Conservation (phyloP, 805 yeast species). For the Hanseniaspora valbyensis region DNA sequence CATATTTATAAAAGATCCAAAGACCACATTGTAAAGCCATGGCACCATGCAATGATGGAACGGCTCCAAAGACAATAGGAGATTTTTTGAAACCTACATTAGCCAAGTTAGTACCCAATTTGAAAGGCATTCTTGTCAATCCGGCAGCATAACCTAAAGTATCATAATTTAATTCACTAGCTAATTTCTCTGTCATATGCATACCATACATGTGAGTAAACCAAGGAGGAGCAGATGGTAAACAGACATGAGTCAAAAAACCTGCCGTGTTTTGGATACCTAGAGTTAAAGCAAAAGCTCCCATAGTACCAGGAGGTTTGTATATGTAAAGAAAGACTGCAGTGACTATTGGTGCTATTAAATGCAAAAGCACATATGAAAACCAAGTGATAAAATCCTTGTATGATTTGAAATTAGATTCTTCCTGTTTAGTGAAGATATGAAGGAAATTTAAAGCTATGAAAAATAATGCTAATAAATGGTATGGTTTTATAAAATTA, state of each 20-base stretch:
- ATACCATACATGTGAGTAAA: conserved; percentile 53
- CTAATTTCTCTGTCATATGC: conserved; percentile 19
- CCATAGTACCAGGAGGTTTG: conserved; percentile 54
- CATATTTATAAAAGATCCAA: conserved; percentile 32
- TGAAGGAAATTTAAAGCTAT: conserved; percentile 37
- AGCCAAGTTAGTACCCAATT: conserved; percentile 49
- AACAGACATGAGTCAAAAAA: conserved; percentile 45
- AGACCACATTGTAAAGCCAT: conserved; percentile 45
- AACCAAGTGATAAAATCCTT: conserved; percentile 52
- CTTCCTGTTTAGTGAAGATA: conserved; percentile 31
- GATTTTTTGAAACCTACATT: conserved; percentile 53
- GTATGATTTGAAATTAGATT: conserved; percentile 30
- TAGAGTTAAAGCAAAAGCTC: conserved; percentile 41
- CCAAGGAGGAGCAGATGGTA: conserved; percentile 72
- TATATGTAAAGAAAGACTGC: conserved; percentile 54
- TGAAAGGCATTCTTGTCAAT: conserved; percentile 50
- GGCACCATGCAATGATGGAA: conserved; percentile 54
- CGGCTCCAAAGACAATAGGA: conserved; percentile 60
- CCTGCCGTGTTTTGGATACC: conserved; percentile 54
- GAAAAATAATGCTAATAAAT: conserved; percentile 18
- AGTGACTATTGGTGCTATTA: conserved; percentile 49
- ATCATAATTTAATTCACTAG: conserved; percentile 40
- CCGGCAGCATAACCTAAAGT: conserved; percentile 67
- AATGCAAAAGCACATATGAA: conserved; percentile 51
- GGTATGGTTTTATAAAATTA: conserved; percentile 19